Percentiles rank a stretch among this genome's conserved stretches.
These are phyloP conservation scores for Penicillium sp. DNA, from an alignment of 2,329 filamentous ascomycete species.

Conservation along the genomic window DNA sequence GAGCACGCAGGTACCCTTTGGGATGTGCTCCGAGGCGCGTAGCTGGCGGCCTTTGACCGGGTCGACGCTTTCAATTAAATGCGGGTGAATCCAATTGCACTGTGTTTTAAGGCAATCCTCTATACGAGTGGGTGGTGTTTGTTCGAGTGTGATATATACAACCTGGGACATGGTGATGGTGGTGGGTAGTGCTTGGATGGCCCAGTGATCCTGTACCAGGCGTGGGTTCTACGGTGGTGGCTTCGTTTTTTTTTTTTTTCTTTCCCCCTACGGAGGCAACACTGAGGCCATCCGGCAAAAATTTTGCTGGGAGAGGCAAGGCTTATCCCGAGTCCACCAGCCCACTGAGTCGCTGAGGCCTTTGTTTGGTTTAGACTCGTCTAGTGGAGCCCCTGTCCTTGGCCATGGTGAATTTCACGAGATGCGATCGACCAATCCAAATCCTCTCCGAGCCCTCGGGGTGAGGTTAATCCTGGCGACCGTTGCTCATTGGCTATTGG, in stretches of 20 bases:
- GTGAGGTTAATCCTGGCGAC: conserved; percentile 20
- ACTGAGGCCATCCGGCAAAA: conserved; percentile 4
- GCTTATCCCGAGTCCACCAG: neutral
- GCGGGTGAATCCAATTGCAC: conserved; percentile 31
- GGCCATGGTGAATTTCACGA: conserved; percentile 1
- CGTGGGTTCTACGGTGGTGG: conserved; percentile 1
- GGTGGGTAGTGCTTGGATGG: neutral
- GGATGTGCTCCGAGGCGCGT: conserved; percentile 25
- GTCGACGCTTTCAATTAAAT: conserved; percentile 29
- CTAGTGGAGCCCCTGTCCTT: conserved; percentile 10
- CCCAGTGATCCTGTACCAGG: neutral
- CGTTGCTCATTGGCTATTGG: conserved; percentile 18
- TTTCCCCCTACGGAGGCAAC: neutral
- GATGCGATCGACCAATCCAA: conserved; percentile 8
- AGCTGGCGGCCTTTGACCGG: conserved; percentile 36
- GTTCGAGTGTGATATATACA: conserved; percentile 6
- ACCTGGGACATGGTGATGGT: conserved; percentile 21
- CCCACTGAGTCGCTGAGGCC: neutral
- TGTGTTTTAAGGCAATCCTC: conserved; percentile 10
- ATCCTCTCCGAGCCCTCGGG: conserved; percentile 8
- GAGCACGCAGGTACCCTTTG: conserved; percentile 29
- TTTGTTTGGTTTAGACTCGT: conserved; percentile 9
- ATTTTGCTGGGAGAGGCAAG: neutral
- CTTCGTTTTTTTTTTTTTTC: conserved; percentile 2
- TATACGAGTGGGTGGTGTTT: conserved; percentile 7